Evolutionary conservation across 2,329 filamentous ascomycete genomes (phyloP).

Genomic region (Diaporthe sp.): DNA sequence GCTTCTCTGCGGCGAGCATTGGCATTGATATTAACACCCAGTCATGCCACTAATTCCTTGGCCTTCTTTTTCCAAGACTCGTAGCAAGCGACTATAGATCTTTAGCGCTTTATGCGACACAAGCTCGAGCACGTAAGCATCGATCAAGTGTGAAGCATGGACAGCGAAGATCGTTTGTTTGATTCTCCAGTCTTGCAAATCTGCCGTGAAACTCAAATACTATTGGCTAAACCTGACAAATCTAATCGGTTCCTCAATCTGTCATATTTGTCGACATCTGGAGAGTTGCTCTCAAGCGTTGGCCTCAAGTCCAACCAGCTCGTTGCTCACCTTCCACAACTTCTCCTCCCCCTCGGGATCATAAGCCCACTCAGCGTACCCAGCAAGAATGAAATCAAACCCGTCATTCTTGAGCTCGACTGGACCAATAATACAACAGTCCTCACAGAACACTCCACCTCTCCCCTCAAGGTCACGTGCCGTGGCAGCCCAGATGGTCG

Average conservation of each 20-base stretch:
- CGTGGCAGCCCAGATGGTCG: constrained; percentile 55
- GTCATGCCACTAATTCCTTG: constrained; percentile 9
- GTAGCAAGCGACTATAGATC: not conserved
- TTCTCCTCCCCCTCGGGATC: constrained; percentile 51
- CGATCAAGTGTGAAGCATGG: not conserved
- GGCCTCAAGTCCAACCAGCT: constrained; percentile 45
- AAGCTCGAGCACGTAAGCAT: not conserved
- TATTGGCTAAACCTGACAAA: not conserved
- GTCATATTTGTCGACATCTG: not conserved
- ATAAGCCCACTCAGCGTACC: constrained; percentile 46
- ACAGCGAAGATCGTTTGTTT: not conserved
- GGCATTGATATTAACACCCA: not conserved
- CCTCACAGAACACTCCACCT: constrained; percentile 56
- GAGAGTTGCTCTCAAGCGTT: not conserved
- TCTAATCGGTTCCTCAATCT: not conserved
- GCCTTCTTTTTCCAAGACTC: not conserved
- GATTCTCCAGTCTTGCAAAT: not conserved
- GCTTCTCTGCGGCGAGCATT: not conserved
- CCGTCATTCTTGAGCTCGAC: constrained; percentile 36
- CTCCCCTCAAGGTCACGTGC: constrained; percentile 53
- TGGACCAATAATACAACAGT: constrained; percentile 51
- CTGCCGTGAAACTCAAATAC: not conserved
- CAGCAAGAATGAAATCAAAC: constrained; percentile 22
- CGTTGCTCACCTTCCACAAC: constrained; percentile 54
- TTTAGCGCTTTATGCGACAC: not conserved